Base-by-base conservation (phyloP, 768 basidiomycete genomes). In the Kwoniella shandongensis region DNA sequence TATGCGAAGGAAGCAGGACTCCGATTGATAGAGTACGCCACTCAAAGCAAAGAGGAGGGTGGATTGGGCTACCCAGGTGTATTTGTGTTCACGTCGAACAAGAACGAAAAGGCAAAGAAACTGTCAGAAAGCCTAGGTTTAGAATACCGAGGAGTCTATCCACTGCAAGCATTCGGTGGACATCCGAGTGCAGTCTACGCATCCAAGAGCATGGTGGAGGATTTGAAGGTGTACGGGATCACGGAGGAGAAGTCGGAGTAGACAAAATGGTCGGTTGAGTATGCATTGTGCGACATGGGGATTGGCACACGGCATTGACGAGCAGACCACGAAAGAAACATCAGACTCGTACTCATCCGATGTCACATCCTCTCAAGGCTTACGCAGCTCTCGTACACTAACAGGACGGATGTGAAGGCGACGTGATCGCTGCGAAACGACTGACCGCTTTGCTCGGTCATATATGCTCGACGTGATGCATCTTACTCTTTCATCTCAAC, bases 141-240 rank as follows among this genome's bases (percentile, higher is more conserved):
- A 5, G 40, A n/a, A 23, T 8, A 42, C 40, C 7, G 40, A n/a
- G 40, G 40, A 23, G 40, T 18, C 8, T 42, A 42, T 17, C 40
- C 17, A 8, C 40, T 42, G 6, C 7, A 42, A 17, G 40, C n/a
- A 17, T 42, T 42, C n/a, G 40, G 40, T 23, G 22, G 22, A 5
- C n/a, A 42, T 42, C 40, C 40, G 6, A 18, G n/a, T 8, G 40
- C 40, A n/a, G 40, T 42, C 7, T 42, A 18, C n/a, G 40, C n/a
- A 18, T 7, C 22, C 8, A 18, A n/a, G n/a, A 17, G 40, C 8
- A 42, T 42, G 40, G 40, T 7, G 6, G n/a, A 42, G 40, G 40
- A 42, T 42, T 23, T 42, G 17, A 42, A 7, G 40, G n/a, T n/a
- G n/a, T 42, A 42, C n/a, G 40, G 40, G 17, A 42, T 42, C 40